Conservation (phyloP, 2,329 filamentous ascomycete genomes). For the Ramichloridium luteum region DNA sequence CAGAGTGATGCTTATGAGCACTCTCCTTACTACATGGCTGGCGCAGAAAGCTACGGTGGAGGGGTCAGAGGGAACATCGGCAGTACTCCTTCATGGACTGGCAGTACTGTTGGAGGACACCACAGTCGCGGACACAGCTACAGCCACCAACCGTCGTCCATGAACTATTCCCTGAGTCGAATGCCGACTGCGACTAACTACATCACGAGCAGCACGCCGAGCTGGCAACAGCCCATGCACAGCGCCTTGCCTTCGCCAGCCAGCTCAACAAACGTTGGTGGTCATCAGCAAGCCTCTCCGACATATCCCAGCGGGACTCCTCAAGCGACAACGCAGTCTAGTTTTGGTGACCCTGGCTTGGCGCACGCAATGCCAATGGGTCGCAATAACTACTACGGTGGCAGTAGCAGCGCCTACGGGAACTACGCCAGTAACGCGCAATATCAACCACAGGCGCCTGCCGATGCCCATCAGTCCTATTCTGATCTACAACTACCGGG, state of each 20-base stretch:
- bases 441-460: too few species aligned
- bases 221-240: not conserved
- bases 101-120: too few species aligned
- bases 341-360: not conserved
- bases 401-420: not conserved
- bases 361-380: not conserved
- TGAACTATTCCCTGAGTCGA: not conserved
- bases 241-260: not conserved
- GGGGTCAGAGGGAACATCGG: too few species aligned
- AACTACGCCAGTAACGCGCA: not conserved
- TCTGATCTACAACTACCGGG: not conserved
- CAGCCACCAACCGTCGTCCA: constrained; percentile 2
- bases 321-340: constrained; percentile 1
- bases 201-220: not conserved
- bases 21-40: too few species aligned
- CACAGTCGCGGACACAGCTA: not conserved
- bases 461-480: not conserved
- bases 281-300: constrained; percentile 1
- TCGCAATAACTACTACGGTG: too few species aligned
- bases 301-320: not conserved
- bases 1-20: too few species aligned
- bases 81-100: too few species aligned
- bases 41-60: too few species aligned
- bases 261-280: not conserved
- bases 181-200: not conserved